Evolutionary conservation across 306 rosid species (phyloP).

Genomic region (Abrus precatorius): DNA sequence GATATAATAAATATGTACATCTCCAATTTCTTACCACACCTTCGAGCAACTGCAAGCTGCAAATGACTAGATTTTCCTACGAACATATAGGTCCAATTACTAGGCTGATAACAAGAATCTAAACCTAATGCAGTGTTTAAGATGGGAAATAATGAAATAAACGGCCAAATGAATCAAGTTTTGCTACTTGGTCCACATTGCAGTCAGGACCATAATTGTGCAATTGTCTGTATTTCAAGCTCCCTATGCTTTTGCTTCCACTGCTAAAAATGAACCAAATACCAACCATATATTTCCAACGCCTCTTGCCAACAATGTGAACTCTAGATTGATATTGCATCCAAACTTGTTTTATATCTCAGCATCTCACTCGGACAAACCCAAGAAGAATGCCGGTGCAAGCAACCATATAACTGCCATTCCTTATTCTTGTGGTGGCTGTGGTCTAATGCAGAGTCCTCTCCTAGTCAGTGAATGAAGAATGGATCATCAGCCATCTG

Average conservation of each 20-base stretch:
- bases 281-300: not conserved
- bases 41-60: too few species aligned
- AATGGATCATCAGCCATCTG: conserved; percentile 29
- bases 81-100: too few species aligned
- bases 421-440: not conserved
- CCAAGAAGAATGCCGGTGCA: conserved; percentile 11
- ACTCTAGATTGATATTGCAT: conserved; percentile 3
- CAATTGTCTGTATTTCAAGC: not conserved
- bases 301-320: conserved; percentile 19
- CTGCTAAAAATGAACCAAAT: not conserved
- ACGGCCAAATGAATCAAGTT: too few species aligned
- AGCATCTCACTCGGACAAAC: conserved; percentile 17
- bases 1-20: too few species aligned
- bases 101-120: too few species aligned
- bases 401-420: conserved; percentile 33
- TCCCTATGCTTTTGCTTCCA: not conserved
- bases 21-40: too few species aligned
- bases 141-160: too few species aligned
- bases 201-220: not conserved
- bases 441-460: not conserved
- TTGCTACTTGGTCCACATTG: not conserved
- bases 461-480: conserved; percentile 27
- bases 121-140: too few species aligned
- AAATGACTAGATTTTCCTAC: too few species aligned
- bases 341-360: conserved; percentile 21